Base-by-base conservation (phyloP, 352 stramenopile genomes). In the Phytophthora agathidicida region DNA sequence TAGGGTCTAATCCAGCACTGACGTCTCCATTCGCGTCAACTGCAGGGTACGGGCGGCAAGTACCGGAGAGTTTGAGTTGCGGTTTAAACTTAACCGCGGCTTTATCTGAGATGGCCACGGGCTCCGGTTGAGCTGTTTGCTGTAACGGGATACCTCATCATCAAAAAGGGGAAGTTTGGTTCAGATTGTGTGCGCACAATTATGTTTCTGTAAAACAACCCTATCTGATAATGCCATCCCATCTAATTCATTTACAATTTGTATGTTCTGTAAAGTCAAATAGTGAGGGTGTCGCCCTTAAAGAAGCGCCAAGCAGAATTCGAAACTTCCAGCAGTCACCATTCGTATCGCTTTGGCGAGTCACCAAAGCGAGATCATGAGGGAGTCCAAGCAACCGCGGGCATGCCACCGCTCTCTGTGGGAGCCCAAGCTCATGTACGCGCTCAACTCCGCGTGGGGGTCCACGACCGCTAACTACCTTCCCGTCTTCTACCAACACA, bases 111-210 rank as follows among this genome's bases (percentile, higher is more conserved):
- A 86, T 61, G n/a, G n/a, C n/a, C n/a, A n/a, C n/a, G n/a, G n/a
- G n/a, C n/a, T n/a, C n/a, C 81, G 5, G 31, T 84, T 7, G 68
- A 62, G 20, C 47, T 89, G 10, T 76, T 91, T 41, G 50, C 48
- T 17, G 63, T 77, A 22, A 80, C 75, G 30, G 75, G 65, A 24
- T 86, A 93, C 58, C 59, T 89, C 14, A 83, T 95, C 43, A 54
- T 95, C 31, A 95, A 93, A 70, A 93, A 95, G 60, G 86, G 86
- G 9, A 84, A 76, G 52, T 85, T 91, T 60, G 83, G 86, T 44
- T 77, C 82, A n/a, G n/a, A n/a, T n/a, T n/a, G n/a, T n/a, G n/a
- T n/a, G n/a, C n/a, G n/a, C n/a, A n/a, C n/a, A n/a, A n/a, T n/a
- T n/a, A n/a, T n/a, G n/a, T 32, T 43, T 50, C 7, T 47, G 24